phyloP scores from a whole-genome alignment of 306 rosid genomes.

The Vicia villosa region DNA sequence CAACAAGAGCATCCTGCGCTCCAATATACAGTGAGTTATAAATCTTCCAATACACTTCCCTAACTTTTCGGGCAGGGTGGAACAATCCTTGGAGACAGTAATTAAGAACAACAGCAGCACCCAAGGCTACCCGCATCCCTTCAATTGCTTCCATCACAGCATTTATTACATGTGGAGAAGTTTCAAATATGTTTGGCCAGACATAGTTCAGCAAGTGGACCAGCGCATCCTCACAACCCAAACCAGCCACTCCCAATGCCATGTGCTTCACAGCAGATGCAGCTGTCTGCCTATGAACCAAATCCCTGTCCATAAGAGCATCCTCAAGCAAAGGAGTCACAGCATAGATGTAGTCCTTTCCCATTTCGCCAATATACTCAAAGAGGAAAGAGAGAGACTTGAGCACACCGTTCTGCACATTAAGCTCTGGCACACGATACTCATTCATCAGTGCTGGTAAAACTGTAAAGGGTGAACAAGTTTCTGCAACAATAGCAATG shows the following conservation, averaged over 20 bases:
- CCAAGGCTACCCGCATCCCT: conserved; percentile 97
- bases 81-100: conserved; percentile 46
- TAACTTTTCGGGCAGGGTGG: conserved; percentile 45
- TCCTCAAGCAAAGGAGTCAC: conserved; percentile 97
- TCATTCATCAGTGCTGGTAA: conserved; percentile 96
- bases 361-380: conserved; percentile 98
- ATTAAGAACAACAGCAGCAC: conserved; percentile 82
- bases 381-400: conserved; percentile 92
- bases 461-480: conserved; percentile 92
- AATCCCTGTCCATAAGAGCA: conserved; percentile 93
- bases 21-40: conserved; percentile 43
- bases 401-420: conserved; percentile 92
- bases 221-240: conserved; percentile 94
- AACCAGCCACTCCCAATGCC: conserved; percentile 99
- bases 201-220: conserved; percentile 84
- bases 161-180: conserved; percentile 92
- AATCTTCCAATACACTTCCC: conserved; percentile 50
- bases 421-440: conserved; percentile 94
- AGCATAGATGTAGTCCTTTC: conserved; percentile 93
- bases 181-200: conserved; percentile 96
- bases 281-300: conserved; percentile 96
- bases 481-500: conserved; percentile 92
- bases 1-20: conserved; percentile 49
- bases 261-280: conserved; percentile 98
- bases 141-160: conserved; percentile 99